Evolutionary conservation across 805 yeast species (phyloP).

Genomic region (Spathaspora gorwiae): DNA sequence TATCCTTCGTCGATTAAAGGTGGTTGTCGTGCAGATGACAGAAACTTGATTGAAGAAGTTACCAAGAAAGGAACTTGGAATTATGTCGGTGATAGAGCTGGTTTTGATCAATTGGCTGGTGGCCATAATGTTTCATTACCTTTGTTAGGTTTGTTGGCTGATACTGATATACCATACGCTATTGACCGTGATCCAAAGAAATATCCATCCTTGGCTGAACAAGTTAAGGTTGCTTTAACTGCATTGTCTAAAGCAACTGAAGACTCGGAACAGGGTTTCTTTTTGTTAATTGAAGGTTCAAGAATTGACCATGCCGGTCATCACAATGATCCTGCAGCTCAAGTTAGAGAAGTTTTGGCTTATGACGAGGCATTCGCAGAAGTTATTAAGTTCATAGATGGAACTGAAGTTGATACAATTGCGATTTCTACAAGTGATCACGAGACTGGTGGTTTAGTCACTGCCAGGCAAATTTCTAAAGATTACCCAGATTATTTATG

Average conservation of each 20-base stretch:
- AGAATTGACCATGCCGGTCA: slow-evolving; percentile 96
- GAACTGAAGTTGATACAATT: slow-evolving; percentile 68
- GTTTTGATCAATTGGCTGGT: slow-evolving; percentile 48
- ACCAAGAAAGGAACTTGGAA: slow-evolving; percentile 51
- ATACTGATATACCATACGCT: slow-evolving; percentile 78
- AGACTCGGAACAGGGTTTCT: slow-evolving; percentile 78
- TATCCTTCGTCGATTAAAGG: slow-evolving; percentile 49
- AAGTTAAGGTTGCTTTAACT: slow-evolving; percentile 67
- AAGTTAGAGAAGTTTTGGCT: slow-evolving; percentile 85
- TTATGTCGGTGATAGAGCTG: slow-evolving; percentile 54
- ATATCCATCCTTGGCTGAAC: slow-evolving; percentile 78
- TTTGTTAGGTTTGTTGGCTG: slow-evolving; percentile 69
- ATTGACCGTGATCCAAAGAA: slow-evolving; percentile 60
- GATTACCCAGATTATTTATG: slow-evolving; percentile 82
- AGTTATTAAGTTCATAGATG: slow-evolving; percentile 65
- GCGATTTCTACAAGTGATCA: slow-evolving; percentile 86
- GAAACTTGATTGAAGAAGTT: slow-evolving; percentile 67
- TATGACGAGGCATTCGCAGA: slow-evolving; percentile 78
- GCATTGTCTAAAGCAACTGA: slow-evolving; percentile 63
- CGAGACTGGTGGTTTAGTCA: slow-evolving; percentile 93
- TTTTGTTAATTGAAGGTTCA: slow-evolving; percentile 84
- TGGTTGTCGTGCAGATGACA: slow-evolving; percentile 67
- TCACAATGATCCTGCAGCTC: slow-evolving; percentile 90
- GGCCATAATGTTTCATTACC: slow-evolving; percentile 74
- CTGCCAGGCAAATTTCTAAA: slow-evolving; percentile 69